Base-by-base conservation (phyloP, 495 filamentous ascomycete genomes). In the Glarea lozoyensis region DNA sequence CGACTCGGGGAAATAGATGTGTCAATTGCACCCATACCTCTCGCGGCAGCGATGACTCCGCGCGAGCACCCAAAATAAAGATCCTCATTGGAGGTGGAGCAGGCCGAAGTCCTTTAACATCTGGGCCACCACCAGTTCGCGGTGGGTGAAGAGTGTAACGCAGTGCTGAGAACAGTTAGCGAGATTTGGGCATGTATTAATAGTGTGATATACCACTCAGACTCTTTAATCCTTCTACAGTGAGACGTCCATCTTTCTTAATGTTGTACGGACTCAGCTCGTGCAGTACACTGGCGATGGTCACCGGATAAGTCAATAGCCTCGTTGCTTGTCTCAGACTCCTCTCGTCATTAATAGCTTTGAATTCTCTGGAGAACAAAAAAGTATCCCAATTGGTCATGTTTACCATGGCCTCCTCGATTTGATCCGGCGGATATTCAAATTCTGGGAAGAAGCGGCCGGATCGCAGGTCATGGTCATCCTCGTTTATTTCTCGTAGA, bases 371-470 rank as follows among this genome's bases (percentile, higher is more conserved):
- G 2, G 88, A 86, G 57, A 94, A 99, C 36, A 97, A 63, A 46
- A 87, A 86, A 0, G 92, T 96, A 57, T 99, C 92, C 92, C 92
- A 99, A 60, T 92, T 97, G 23, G 84, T 94, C 83, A 97, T 89
- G 67, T 99, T 99, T 40, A 94, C 75, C 50, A 90, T 67, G 38
- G 84, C 84, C 57, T 94, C 89, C 43, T 96, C 89, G 61, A 93
- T 80, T 64, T 95, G 90, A 21, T 76, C 72, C 3, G 77, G 84
- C 0, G 92, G 86, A 57, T 94, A 95, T 39, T 86, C 73, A 60
- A 96, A 96, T 60, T 99, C 93, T 19, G 83, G 84, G 62, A 97
- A 97, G 62, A 84, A 84, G 10, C 92, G 78, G 13, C 90, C 90
- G 21, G 84, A 89, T 17, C 82, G 76, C 43, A 99, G 66, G 58